phyloP scores from a whole-genome alignment of 306 rosid genomes.

The Boehmeria nivea region DNA sequence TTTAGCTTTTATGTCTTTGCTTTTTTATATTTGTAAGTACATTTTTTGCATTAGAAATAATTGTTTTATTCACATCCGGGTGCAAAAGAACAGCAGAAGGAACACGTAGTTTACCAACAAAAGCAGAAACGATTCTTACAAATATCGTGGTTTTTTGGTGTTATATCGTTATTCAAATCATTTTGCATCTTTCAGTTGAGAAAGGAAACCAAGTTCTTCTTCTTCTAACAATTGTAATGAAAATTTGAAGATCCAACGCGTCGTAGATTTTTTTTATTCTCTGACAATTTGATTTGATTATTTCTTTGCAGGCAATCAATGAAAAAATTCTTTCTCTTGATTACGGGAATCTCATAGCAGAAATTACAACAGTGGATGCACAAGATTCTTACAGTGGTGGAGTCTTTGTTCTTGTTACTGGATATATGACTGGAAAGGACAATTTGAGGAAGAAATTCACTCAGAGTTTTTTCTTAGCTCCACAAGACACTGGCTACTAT shows the following conservation, averaged over 20 bases:
- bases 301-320: slow-evolving; percentile 57
- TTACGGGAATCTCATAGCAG: slow-evolving; percentile 44
- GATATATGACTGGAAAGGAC: slow-evolving; percentile 64
- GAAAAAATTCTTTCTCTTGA: slow-evolving; percentile 67
- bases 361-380: slow-evolving; percentile 69
- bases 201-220: not conserved
- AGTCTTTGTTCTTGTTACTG: slow-evolving; percentile 81
- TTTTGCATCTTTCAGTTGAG: not conserved
- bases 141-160: no score
- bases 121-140: no score
- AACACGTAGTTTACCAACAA: no score
- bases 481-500: slow-evolving; percentile 86
- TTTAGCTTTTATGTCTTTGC: not conserved
- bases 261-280: not conserved
- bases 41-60: not conserved
- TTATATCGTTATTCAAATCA: not conserved
- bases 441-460: slow-evolving; percentile 49
- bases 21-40: not conserved
- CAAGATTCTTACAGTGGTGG: slow-evolving; percentile 77
- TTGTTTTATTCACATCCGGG: no score
- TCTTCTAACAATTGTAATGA: not conserved
- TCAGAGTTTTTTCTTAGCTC: slow-evolving; percentile 88
- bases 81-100: no score
- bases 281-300: not conserved
- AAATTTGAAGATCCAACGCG: not conserved